Percentiles rank a stretch among this genome's conserved stretches.
phyloP scores from a whole-genome alignment of 805 yeast species.

The Cyberlindnera euphorbiae region DNA sequence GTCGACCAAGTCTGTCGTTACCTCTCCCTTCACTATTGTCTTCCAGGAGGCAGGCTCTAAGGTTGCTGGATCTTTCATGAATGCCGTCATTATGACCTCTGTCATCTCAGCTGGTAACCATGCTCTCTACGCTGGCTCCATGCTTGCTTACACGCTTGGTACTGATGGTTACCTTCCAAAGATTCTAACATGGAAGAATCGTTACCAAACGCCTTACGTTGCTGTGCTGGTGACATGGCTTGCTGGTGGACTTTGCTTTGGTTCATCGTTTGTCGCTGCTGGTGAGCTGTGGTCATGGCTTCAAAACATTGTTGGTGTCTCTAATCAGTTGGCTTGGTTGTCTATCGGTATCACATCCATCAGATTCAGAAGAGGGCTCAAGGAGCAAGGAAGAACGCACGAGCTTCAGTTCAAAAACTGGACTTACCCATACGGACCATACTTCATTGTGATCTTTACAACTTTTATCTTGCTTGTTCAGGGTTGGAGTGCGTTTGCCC shows the following conservation, averaged over 20 bases:
- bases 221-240: conserved; percentile 48
- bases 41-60: conserved; percentile 59
- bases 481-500: conserved; percentile 48
- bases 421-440: conserved; percentile 50
- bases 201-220: conserved; percentile 44
- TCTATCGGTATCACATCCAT: conserved; percentile 44
- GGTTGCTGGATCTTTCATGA: conserved; percentile 55
- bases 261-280: conserved; percentile 50
- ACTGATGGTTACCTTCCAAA: conserved; percentile 48
- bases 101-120: conserved; percentile 46
- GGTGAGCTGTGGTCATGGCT: conserved; percentile 52
- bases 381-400: conserved; percentile 37
- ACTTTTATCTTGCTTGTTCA: conserved; percentile 44
- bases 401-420: conserved; percentile 41
- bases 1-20: conserved; percentile 53
- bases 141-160: conserved; percentile 49
- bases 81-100: conserved; percentile 55
- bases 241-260: conserved; percentile 55
- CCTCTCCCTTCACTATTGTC: conserved; percentile 64
- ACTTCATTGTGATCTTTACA: conserved; percentile 39
- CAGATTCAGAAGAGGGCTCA: conserved; percentile 44
- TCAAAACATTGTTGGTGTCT: conserved; percentile 48
- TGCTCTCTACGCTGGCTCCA: conserved; percentile 49
- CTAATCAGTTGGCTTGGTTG: conserved; percentile 49
- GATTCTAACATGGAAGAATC: conserved; percentile 36